Base-by-base conservation (phyloP, 192 early-diverging fungal genomes). In the Entomortierella beljakovae region DNA sequence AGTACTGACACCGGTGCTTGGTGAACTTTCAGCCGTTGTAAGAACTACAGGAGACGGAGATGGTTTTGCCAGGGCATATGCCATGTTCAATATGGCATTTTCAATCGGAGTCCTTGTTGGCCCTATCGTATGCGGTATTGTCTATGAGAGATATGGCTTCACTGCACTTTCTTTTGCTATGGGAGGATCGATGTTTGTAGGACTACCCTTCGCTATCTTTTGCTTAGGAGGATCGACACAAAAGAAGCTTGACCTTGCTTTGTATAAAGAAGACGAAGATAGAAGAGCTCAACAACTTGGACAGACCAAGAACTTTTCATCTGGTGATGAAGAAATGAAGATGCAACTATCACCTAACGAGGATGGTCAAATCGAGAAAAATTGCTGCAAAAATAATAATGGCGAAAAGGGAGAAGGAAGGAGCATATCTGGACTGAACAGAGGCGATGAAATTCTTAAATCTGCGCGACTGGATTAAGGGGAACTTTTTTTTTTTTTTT, bases 21-120 rank as follows among this genome's bases (percentile, higher is more conserved):
- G 67, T 9, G 75, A 79, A 22, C 55, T 79, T 86, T 58, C 72
- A 86, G 70, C 90, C 83, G 59, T 84, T 80, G 65, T 88, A 87
- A 87, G 90, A 79, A 55, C 80, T 82, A 53, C 85, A 67, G 63
- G 92, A 85, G 84, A 85, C 58, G 86, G 87, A 42, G 84, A 82
- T 51, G 87, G 85, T 3, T 88, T 84, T 59, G 87, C 82, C 22
- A 80, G 80, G 61, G 88, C 90, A 4, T 93, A 92, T 63, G 91
- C 91, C 10, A 74, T 94, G 58, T 92, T 89, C 75, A 94, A 93
- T 61, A 90, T 93, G 75, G 88, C 91, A 3, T 94, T 90, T 48
- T 89, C 90, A 33, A 68, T 89, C 40, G 92, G 93, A 46, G 88
- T 93, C 71, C 85, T 94, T 25, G 60, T 92, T 31, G 89, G 92